Evolutionary conservation across 2,329 filamentous ascomycete species (phyloP), one percentile per base, ranked within the genome.

Genomic region (Xylariaceae sp.): DNA sequence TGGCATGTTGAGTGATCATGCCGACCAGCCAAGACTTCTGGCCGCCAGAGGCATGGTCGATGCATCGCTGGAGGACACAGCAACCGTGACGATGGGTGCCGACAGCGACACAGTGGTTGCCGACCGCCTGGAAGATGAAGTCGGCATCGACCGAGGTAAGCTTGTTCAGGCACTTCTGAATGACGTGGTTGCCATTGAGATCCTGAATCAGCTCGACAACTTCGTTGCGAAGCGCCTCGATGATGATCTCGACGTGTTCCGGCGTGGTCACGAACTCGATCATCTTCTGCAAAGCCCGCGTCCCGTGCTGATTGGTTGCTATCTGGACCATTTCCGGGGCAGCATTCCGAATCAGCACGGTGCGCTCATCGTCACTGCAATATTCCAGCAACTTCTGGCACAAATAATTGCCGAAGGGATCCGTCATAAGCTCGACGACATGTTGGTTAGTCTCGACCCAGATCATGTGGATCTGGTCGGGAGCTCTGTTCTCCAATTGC

Each of bases 381-480:
- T 82, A 94, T 64, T 98, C 92, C 19, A 98, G 75, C 42, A 98
- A 70, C 73, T 96, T 98, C 70, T 98, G 92, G 70, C 90, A 96
- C 47, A 98, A 79, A 62, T 98, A 98, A 69, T 98, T 98, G 58
- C 92, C 92, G 60, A 98, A 98, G 8, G 92, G 90, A 62, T 98
- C 90, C 40, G 88, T 95, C 92, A 98, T 98, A 45, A 98, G 72
- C 67, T 98, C 92, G 43, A 94, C 81, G 49, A 98, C 89, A 58
- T 96, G 88, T 54, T 83, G 75, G 56, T 90, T 87, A 33, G 89
- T 94, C 68, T 98, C 92, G 19, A 81, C 70, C 70, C 93, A 98
- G 58, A 98, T 96, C 68, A 89, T 80, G 58, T 93, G 83, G 32
- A 95, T 75, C 51, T 93, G 77, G 18, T 90, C 82, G 5, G 82